Evolutionary conservation across 306 rosid genomes (phyloP), one percentile per base, ranked within the genome.

Genomic region (Cercis canadensis): DNA sequence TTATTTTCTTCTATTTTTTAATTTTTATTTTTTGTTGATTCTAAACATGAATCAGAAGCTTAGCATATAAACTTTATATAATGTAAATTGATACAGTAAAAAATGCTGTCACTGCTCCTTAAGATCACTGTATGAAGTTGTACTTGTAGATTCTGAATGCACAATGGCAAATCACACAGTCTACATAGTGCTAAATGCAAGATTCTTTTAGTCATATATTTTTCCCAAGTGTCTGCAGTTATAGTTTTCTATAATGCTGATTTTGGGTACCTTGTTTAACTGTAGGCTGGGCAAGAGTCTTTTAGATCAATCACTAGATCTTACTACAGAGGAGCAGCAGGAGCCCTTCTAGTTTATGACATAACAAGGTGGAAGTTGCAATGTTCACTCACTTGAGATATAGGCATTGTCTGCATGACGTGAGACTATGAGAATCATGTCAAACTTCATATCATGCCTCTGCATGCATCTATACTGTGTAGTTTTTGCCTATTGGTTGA

Each of bases 271-370:
- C 29, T 24, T 24, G 3, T 73, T 80, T 55, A 73, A 39, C 57
- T 84, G 74, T 86, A 93, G 98, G 98, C 98, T 61, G 98, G 98
- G 74, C 98, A 93, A 87, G 98, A 93, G 75, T 90, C 98, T 15
- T 93, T 93, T 87, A 86, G 98, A 79, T 93, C 98, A 16, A 93
- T 93, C 80, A 93, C 98, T 73, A 83, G 98, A 81, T 93, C 98
- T 51, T 93, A 93, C 80, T 93, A 93, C 69, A 82, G 98, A 71
- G 98, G 97, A 84, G 98, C 98, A 45, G 98, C 96, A 7, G 98
- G 97, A 41, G 98, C 98, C 52, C 96, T 93, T 70, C 86, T 93
- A 76, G 98, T 93, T 69, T 93, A 93, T 82, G 98, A 93, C 85
- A 90, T 93, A 61, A 93, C 98, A 40, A 88, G 98, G 98, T 93